Base-by-base conservation (phyloP, 1,139 yeast genomes). In the Magnusiomyces ingens region DNA sequence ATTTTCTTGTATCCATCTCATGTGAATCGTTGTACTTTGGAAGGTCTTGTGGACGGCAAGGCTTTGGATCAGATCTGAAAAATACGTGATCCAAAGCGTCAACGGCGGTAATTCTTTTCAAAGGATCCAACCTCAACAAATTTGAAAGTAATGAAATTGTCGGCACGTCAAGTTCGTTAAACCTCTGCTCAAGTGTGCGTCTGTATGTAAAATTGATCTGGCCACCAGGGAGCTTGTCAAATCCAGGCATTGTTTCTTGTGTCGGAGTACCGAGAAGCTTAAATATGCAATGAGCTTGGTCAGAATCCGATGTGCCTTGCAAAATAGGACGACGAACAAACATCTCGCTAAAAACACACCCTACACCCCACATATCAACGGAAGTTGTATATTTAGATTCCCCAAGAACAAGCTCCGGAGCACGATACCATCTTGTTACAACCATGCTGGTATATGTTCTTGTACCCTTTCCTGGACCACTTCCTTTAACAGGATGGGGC, bases 391-490 rank as follows among this genome's bases (percentile, higher is more conserved):
- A 93, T 56, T 78, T 75, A 57, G 85, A 75, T 61, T 90, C 96
- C 1, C 97, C 97, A 52, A 93, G 71, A 22, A 93, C 76, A 21
- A 93, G 75, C 67, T 93, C 97, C 0, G 98, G 99, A 0, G 99
- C 95, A 55, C 99, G 76, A 69, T 94, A 93, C 99, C 99, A 93
- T 62, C 99, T 73, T 0, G 99, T 93, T 22, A 93, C 98, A 2
- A 93, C 99, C 57, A 90, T 77, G 2, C 89, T 91, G 0, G 99
- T 94, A 65, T 93, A 90, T 48, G 80, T 79, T 19, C 83, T 75
- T 29, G 79, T 81, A 1, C 73, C 71, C 11, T 67, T 66, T 1
- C 70, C 67, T 0, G 96, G 94, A 1, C 96, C 95, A 8, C 60
- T 66, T 1, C 77, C 78, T 1, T 72, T 60, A n/a, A 72, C 73